Evolutionary conservation across 2,329 filamentous ascomycete genomes (phyloP), one percentile per base, ranked within the genome.

Genomic region (Iodosphaeria phyllophila): DNA sequence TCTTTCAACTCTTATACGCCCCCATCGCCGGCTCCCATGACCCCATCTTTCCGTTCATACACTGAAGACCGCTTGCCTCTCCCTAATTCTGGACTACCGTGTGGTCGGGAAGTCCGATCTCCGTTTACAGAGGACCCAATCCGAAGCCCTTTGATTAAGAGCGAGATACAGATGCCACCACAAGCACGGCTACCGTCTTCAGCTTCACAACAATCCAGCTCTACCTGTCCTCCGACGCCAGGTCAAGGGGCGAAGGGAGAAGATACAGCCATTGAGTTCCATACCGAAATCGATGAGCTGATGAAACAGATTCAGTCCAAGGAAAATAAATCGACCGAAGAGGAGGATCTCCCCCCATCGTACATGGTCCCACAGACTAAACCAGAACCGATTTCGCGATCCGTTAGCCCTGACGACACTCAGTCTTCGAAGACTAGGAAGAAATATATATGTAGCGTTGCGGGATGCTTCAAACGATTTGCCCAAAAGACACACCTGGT

Each of bases 401-500:
- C 25, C 5, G 29, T 22, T 12, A 35, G 32, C 12, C 31, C 34
- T 11, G 33, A 30, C 27, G 20, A 28, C 7, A 4, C 25, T 22
- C 30, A 37, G 25, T 26, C 32, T 28, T 29, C 39, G 14, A 16
- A 25, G 3, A 35, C 30, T 27, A 31, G 28, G 39, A 89, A 72
- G 47, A 56, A 71, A 39, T 83, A 86, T 45, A 53, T 64, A 11
- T 98, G 89, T 50, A 64, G 61, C 12, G 60, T 82, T 19, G 63
- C 70, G 6, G 67, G 67, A 20, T 95, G 86, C 48, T 58, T 61
- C 37, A 91, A 89, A 56, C 70, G 64, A 32, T 95, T 93, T 48
- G 70, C 69, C 30, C 86, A 95, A 44, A 92, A 86, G 52, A 92
- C 84, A 2, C 86, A 95, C 39, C 62, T 93, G 8, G 77, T 89